Base-by-base conservation (phyloP, 2,329 filamentous ascomycete genomes). In the Verticillium tricorpus region DNA sequence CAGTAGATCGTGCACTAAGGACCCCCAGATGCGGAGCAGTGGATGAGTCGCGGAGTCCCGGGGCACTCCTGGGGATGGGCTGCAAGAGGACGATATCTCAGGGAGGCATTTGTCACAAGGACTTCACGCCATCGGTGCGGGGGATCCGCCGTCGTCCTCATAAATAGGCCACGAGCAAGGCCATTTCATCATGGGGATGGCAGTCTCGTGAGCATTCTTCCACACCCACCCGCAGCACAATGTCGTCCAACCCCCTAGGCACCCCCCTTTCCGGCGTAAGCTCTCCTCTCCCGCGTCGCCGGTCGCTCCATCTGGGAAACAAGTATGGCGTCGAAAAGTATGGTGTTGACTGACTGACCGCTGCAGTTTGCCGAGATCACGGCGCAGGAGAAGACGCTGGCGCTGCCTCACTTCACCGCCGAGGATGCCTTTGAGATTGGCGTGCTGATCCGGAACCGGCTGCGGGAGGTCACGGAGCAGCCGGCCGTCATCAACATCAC, bases 361-460 rank as follows among this genome's bases (percentile, higher is more conserved):
- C 4, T 7, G 39, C 56, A 61, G 60, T 61, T 61, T 34, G 60
- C 56, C 60, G 45, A 59, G 34, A 61, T 61, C n/a, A 55, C 45
- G 17, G 60, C 39, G 7, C 60, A 61, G 50, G 60, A 61, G 55
- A 59, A 59, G 56, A 31, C 39, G 5, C 56, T 61, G 7, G 9
- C 25, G 9, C 56, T 61, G 45, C 60, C 60, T 28, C 60, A 61
- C 14, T 61, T 61, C 37, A 61, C 60, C 2, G 15, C 60, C 31
- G 60, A 61, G 28, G 60, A 61, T 35, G 60, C 60, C 34, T 61
- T 61, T 19, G 60, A 59, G 25, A 59, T 61, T 17, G 60, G 60
- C 9, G 57, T 61, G 11, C n/a, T 61, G 35, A 59, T 61, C 28
- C 60, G 60, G 9, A 59, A 59, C 50, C 60, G 60, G 7, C 60